Conservation (phyloP, 371 early-diverging fungal genomes). For the Mucor sp. region DNA sequence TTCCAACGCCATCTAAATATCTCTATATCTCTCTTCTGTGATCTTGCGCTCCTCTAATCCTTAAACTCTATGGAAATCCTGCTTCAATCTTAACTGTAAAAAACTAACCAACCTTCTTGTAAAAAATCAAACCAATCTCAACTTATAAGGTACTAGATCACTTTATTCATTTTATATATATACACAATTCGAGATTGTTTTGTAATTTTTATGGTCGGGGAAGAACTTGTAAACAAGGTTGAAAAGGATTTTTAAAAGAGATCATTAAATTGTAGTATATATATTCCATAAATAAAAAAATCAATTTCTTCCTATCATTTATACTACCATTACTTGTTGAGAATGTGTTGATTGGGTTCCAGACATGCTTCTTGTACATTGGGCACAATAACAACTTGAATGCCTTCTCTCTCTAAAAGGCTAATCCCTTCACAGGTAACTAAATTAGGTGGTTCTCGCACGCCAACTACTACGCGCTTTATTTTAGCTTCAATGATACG, state of each 20-base stretch:
- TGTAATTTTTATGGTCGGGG: slow-evolving; percentile 4
- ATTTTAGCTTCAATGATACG: slow-evolving; percentile 73
- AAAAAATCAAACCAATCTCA: not conserved
- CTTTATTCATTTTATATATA: not conserved
- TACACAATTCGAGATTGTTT: not conserved
- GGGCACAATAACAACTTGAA: slow-evolving; percentile 67
- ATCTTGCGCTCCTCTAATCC: slow-evolving; percentile 1
- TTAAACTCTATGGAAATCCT: not conserved
- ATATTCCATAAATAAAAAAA: slow-evolving; percentile 4
- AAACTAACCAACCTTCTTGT: slow-evolving; percentile 7
- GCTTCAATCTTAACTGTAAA: slow-evolving; percentile 1
- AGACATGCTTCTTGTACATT: slow-evolving; percentile 75
- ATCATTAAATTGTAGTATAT: slow-evolving; percentile 6
- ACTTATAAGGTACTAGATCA: not conserved
- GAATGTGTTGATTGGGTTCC: slow-evolving; percentile 71
- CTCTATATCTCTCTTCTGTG: not conserved
- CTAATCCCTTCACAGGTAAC: slow-evolving; percentile 73
- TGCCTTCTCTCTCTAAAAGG: slow-evolving; percentile 59
- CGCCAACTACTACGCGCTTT: slow-evolving; percentile 81
- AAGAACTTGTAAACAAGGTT: not conserved
- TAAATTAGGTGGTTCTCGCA: slow-evolving; percentile 85
- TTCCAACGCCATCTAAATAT: slow-evolving; percentile 70
- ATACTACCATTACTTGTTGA: not conserved
- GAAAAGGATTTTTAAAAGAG: not conserved
- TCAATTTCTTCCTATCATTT: slow-evolving; percentile 1